These are phyloP conservation scores for Mentha longifolia DNA, from an alignment of 257 asterid genomes.

Conservation along the genomic window DNA sequence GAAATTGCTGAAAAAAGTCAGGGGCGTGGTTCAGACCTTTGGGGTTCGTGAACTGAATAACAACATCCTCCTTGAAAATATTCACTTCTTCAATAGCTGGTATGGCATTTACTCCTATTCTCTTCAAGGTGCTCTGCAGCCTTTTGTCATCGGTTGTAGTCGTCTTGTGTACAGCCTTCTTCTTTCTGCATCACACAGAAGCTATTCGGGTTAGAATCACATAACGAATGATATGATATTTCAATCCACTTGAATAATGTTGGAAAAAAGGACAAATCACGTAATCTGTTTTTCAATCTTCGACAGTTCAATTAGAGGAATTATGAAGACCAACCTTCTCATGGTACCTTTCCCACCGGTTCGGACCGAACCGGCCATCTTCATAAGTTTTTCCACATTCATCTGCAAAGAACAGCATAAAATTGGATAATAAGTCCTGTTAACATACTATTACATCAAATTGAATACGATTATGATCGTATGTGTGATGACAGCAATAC, in stretches of 20 bases:
- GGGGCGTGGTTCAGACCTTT: constrained; percentile 44
- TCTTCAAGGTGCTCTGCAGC: constrained; percentile 75
- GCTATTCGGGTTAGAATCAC: constrained; percentile 6
- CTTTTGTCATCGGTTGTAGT: constrained; percentile 76
- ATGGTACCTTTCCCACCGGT: constrained; percentile 82
- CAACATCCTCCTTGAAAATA: constrained; percentile 76
- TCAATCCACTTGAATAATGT: neutral
- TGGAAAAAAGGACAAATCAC: neutral
- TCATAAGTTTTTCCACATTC: constrained; percentile 72
- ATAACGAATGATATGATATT: neutral
- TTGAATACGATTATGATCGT: too few species aligned
- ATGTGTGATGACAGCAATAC: neutral
- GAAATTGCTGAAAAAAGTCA: neutral
- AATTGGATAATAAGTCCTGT: neutral
- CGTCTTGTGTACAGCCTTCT: constrained; percentile 81
- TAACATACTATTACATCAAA: too few species aligned
- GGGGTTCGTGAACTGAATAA: constrained; percentile 67
- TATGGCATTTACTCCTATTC: constrained; percentile 73
- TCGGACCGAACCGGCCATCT: constrained; percentile 79
- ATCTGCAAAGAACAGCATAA: constrained; percentile 45
- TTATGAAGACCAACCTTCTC: constrained; percentile 53
- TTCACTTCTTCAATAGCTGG: constrained; percentile 79
- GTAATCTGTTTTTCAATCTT: neutral
- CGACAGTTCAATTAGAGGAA: neutral
- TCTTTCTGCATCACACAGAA: constrained; percentile 50